phyloP scores from a whole-genome alignment of 1,284 basidiomycete species.

The Irpex lacteus region DNA sequence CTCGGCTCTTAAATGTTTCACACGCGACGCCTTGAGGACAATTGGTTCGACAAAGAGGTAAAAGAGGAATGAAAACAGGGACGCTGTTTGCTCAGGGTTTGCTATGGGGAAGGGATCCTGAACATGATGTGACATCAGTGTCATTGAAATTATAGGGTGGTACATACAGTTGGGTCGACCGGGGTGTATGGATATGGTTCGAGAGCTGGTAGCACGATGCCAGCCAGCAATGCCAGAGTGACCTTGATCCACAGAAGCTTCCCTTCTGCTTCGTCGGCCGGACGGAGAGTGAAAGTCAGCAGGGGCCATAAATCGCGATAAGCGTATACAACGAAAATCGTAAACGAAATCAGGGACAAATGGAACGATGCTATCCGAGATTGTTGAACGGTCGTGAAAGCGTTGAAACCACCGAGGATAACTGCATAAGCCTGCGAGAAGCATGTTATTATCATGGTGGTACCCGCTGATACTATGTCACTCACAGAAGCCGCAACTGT shows the following conservation, averaged over 20 bases:
- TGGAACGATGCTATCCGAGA: conserved; percentile 12
- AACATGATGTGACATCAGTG: neutral
- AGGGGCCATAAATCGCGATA: conserved; percentile 66
- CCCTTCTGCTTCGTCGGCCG: conserved; percentile 35
- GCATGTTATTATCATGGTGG: neutral
- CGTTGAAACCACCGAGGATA: neutral
- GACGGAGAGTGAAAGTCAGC: conserved; percentile 40
- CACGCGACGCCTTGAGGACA: conserved; percentile 28
- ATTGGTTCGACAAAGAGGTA: conserved; percentile 32
- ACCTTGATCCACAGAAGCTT: conserved; percentile 26
- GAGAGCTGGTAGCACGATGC: conserved; percentile 38
- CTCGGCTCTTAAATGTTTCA: conserved; percentile 29
- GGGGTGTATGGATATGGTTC: conserved; percentile 41
- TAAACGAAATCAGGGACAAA: conserved; percentile 13
- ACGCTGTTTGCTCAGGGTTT: conserved; percentile 36
- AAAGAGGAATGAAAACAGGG: conserved; percentile 26
- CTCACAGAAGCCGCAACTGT: conserved; percentile 6
- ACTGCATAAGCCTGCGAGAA: neutral
- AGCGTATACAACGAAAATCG: conserved; percentile 33
- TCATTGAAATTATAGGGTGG: neutral
- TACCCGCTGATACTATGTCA: no score
- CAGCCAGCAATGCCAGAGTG: conserved; percentile 36
- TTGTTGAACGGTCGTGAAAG: neutral
- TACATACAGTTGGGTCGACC: conserved; percentile 36
- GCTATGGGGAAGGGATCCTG: conserved; percentile 24